These are phyloP conservation scores for Carex kokanica DNA, from an alignment of 176 grass and related monocot species.

Conservation along the genomic window DNA sequence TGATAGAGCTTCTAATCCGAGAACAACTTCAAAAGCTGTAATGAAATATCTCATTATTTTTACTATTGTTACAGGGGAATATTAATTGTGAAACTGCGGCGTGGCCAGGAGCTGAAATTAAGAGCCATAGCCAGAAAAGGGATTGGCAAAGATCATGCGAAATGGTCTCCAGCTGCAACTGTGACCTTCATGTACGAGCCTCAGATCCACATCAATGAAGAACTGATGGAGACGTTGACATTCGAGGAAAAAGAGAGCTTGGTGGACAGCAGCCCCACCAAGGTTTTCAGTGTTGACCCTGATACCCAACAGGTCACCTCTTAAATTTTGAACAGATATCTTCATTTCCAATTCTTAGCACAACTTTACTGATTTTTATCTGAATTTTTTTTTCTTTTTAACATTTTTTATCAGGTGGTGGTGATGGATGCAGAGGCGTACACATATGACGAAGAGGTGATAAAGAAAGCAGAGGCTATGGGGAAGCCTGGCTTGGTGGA, in stretches of 20 bases:
- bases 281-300: constrained; percentile 69
- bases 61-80: constrained; percentile 54
- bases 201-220: constrained; percentile 77
- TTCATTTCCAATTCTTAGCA: neutral
- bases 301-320: constrained; percentile 64
- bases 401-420: constrained; percentile 35
- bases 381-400: neutral
- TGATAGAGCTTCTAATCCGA: neutral
- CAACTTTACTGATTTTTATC: neutral
- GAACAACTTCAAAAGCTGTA: neutral
- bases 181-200: constrained; percentile 99
- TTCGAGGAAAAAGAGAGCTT: constrained; percentile 68
- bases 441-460: constrained; percentile 84
- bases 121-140: constrained; percentile 97
- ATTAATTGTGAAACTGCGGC: constrained; percentile 86
- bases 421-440: constrained; percentile 67
- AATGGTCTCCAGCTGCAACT: constrained; percentile 90
- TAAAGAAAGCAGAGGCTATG: constrained; percentile 90
- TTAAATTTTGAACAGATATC: neutral
- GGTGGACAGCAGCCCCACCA: constrained; percentile 94
- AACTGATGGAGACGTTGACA: constrained; percentile 77
- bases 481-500: constrained; percentile 79
- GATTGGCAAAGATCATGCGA: constrained; percentile 94
- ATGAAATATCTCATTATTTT: neutral
- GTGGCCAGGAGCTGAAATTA: constrained; percentile 83